These are phyloP conservation scores for Chlorella sp. DNA, from an alignment of 139 green algal genomes.

Conservation along the genomic window DNA sequence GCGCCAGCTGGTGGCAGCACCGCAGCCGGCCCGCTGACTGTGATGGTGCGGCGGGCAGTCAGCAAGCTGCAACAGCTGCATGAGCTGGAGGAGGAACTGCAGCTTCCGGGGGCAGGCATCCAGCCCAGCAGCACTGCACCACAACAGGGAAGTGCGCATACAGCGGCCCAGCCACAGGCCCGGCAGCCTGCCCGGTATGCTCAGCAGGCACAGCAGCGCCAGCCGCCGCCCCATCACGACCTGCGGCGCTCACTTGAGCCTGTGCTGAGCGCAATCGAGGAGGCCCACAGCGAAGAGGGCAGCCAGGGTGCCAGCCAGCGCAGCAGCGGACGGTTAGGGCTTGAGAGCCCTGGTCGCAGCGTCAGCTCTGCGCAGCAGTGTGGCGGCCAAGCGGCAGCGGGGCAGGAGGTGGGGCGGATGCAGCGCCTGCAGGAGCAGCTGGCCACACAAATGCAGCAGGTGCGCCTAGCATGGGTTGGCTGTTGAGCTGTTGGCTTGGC, in stretches of 20 bases:
- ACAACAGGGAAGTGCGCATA: neutral
- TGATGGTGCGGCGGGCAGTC: neutral
- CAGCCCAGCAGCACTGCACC: neutral
- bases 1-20: neutral
- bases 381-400: neutral
- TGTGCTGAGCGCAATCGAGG: neutral
- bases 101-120: neutral
- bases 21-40: neutral
- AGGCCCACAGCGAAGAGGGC: neutral
- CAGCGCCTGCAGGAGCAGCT: constrained; percentile 24
- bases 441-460: neutral
- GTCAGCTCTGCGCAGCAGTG: neutral
- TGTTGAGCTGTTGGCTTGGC: too few relatives aligned
- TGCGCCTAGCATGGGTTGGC: neutral
- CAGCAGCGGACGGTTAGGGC: neutral
- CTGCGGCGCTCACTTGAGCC: constrained; percentile 12
- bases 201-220: too few relatives aligned
- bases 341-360: neutral
- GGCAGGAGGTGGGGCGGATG: neutral
- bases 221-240: neutral
- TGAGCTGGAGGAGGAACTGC: constrained; percentile 16
- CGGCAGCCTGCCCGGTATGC: too few relatives aligned
- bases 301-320: neutral
- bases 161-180: neutral
- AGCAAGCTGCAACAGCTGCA: constrained; percentile 35